phyloP scores from a whole-genome alignment of 2,329 filamentous ascomycete species.

The Ceratocystis cacaofunesta region DNA sequence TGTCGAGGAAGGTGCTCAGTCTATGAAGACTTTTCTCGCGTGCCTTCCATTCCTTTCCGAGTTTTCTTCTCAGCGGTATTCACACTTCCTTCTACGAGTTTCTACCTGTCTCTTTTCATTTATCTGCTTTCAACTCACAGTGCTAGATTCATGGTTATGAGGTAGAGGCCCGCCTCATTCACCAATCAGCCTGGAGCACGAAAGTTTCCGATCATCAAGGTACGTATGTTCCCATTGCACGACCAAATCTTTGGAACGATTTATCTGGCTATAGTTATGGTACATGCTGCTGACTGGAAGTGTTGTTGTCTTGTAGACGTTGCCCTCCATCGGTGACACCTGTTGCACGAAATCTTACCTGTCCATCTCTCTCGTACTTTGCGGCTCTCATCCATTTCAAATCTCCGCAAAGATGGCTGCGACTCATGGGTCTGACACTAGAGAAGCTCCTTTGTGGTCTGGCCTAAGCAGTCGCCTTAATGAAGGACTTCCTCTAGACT shows the following conservation, averaged over 20 bases:
- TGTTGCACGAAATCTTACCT: neutral
- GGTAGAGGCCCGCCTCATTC: neutral
- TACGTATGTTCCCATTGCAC: neutral
- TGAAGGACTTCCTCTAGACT: constrained; percentile 10
- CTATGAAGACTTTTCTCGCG: neutral
- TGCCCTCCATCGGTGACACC: neutral
- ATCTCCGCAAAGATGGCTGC: neutral
- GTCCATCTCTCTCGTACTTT: neutral
- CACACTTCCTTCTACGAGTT: neutral
- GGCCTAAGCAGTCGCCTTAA: constrained; percentile 1
- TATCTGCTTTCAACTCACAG: neutral
- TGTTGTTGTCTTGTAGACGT: neutral
- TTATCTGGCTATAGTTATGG: neutral
- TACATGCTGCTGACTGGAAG: neutral
- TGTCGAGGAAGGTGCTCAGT: neutral
- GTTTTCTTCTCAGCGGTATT: neutral
- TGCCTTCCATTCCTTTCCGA: neutral
- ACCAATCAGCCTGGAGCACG: neutral
- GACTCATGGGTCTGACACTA: neutral
- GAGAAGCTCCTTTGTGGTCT: constrained; percentile 5
- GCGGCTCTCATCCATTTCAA: neutral
- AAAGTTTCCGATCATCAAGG: neutral
- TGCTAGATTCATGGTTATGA: neutral
- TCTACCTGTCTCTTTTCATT: neutral
- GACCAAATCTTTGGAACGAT: no score